These are phyloP conservation scores for Asterophora parasitica DNA, from an alignment of 768 basidiomycete species.

Conservation along the genomic window DNA sequence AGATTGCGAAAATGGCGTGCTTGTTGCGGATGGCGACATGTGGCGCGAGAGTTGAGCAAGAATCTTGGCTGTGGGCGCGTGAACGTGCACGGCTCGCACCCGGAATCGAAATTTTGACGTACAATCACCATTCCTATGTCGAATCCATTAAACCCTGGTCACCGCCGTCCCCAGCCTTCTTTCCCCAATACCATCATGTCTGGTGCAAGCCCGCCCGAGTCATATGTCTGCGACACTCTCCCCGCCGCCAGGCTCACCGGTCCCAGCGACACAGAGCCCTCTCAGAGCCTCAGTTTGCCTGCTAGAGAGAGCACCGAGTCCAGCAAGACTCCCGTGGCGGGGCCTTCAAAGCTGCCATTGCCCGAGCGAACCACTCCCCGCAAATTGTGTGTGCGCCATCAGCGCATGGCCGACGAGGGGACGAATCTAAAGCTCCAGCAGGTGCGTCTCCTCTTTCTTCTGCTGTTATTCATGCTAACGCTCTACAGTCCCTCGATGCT, in stretches of 20 bases:
- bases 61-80: background rate
- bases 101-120: slow-evolving; percentile 8
- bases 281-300: slow-evolving; percentile 11
- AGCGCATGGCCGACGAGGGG: slow-evolving; percentile 95
- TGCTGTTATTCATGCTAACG: slow-evolving; percentile 8
- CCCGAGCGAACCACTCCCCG: slow-evolving; percentile 43
- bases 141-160: slow-evolving; percentile 3
- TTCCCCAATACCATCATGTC: slow-evolving; percentile 20
- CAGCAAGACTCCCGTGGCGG: background rate
- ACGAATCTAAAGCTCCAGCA: slow-evolving; percentile 89
- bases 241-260: slow-evolving; percentile 55
- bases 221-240: slow-evolving; percentile 68
- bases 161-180: slow-evolving; percentile 1
- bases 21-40: slow-evolving; percentile 36
- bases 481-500: slow-evolving; percentile 78
- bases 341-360: slow-evolving; percentile 17
- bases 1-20: slow-evolving; percentile 1
- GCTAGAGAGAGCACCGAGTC: slow-evolving; percentile 16
- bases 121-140: slow-evolving; percentile 6
- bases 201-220: slow-evolving; percentile 18
- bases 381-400: slow-evolving; percentile 89
- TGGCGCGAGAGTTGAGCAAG: slow-evolving; percentile 32
- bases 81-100: background rate
- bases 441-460: slow-evolving; percentile 39
- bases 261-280: slow-evolving; percentile 11